Evolutionary conservation across 2,329 filamentous ascomycete species (phyloP), one percentile per base, ranked within the genome.

Genomic region (Gyromitra esculenta): DNA sequence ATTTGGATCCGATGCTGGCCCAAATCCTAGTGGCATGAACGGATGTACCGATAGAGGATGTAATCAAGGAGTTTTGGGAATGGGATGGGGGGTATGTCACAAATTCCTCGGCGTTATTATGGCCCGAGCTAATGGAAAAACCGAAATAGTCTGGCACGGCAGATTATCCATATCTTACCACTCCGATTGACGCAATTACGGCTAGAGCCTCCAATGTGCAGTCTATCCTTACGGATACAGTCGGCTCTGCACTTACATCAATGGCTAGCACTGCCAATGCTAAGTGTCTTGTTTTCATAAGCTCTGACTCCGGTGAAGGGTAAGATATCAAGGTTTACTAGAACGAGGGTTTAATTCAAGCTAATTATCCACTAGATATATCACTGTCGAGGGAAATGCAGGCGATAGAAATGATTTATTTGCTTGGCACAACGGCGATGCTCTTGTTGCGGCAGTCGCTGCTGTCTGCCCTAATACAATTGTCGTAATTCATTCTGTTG

Each of bases 1-100:
- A 21, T 92, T 93, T 81, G 92, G 92, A 5, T 91, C 94, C 81
- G 92, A 94, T 80, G 90, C 91, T 21, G 91, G 90, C 9, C 89
- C 91, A 1, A 90, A 90, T 79, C 87, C 87, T 0, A 84, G 86
- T 37, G 91, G 90, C 18, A 85, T 87, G n/a, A 97, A 97, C 81
- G 86, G 86, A 3, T 97, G 94, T 82, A 80, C 84, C 5, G 93
- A 97, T 82, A 89, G 93, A 62, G 90, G 88, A 59, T 97, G 95
- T 84, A 97, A 97, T 82, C 90, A 92, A 79, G 94, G 93, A 7
- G 96, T 93, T 0, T 83, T 97, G 1, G 93, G 88, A 3, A 91
- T 91, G 31, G 95, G 94, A 13, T 97, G 94, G 94, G 94, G 90
- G 97, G 60, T 95, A 94, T 77, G 92, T 92, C 35, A 60, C 52